Percentiles rank a stretch among this genome's conserved stretches.
phyloP scores from a whole-genome alignment of 768 basidiomycete species.

The Neoboletus subvelutipes region DNA sequence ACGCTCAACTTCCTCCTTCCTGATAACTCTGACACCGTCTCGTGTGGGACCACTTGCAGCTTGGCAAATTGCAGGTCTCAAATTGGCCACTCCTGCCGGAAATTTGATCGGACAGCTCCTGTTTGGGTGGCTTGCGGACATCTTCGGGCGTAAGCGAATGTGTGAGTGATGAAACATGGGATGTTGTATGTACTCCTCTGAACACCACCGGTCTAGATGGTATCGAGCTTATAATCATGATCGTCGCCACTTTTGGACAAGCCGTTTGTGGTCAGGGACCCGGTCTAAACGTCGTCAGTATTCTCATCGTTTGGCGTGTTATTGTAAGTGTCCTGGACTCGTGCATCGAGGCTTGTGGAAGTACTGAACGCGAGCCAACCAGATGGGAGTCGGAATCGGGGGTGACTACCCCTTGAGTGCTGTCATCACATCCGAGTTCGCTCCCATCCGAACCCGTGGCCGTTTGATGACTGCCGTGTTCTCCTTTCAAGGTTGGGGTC shows the following conservation, averaged over 20 bases:
- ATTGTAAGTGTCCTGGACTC: constrained; percentile 40
- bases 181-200: background rate
- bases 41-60: constrained; percentile 13
- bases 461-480: constrained; percentile 87
- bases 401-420: constrained; percentile 84
- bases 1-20: background rate
- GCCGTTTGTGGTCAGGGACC: constrained; percentile 66
- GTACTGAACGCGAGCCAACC: constrained; percentile 34
- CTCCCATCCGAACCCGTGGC: constrained; percentile 69
- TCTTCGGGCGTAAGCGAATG: constrained; percentile 73
- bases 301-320: constrained; percentile 79
- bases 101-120: constrained; percentile 70
- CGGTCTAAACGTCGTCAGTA: constrained; percentile 65
- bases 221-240: constrained; percentile 67
- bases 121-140: constrained; percentile 76
- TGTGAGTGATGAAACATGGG: constrained; percentile 43
- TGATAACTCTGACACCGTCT: too few relatives aligned
- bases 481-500: constrained; percentile 83
- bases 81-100: constrained; percentile 73
- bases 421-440: constrained; percentile 86
- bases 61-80: constrained; percentile 69
- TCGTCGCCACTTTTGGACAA: constrained; percentile 72
- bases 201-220: constrained; percentile 34
- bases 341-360: background rate
- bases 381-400: constrained; percentile 79